These are phyloP conservation scores for Chlamydomonas sp. DNA, from an alignment of 139 green algal species.

Conservation along the genomic window DNA sequence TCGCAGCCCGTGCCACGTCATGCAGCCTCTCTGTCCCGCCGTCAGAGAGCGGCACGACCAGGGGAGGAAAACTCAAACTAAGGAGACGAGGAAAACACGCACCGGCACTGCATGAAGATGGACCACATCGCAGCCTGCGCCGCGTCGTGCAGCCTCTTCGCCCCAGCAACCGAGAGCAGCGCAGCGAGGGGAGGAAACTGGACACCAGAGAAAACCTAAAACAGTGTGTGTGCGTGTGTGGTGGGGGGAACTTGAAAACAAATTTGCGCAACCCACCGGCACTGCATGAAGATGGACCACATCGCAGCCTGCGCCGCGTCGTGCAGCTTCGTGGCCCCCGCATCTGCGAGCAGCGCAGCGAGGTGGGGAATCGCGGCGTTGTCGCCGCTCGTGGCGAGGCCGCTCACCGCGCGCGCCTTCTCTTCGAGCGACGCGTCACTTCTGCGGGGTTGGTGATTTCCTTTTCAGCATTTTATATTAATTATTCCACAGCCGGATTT, in stretches of 20 bases:
- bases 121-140: conserved; percentile 42
- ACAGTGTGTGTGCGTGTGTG: no score
- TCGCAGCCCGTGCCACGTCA: conserved; percentile 26
- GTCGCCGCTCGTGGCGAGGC: conserved; percentile 31
- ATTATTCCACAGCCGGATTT: neutral
- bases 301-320: conserved; percentile 35
- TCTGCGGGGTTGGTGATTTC: no score
- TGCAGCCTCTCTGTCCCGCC: conserved; percentile 16
- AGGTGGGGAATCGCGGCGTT: conserved; percentile 29
- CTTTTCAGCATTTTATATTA: no score
- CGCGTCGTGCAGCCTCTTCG: conserved; percentile 21
- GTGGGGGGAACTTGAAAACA: no score
- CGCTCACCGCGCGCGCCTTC: conserved; percentile 15
- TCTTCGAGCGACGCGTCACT: conserved; percentile 11
- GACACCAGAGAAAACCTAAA: no score
- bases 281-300: conserved; percentile 46
- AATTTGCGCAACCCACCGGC: no score
- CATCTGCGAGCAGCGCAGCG: conserved; percentile 22
- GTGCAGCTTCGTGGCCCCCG: conserved; percentile 19
- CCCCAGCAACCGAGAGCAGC: conserved; percentile 21
- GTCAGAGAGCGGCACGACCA: conserved; percentile 28
- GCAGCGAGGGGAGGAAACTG: conserved; percentile 28
- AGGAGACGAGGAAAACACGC: no score
- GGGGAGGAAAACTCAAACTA: conserved; percentile 24
- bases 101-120: no score